Percentiles rank a stretch among this genome's conserved stretches.
These are phyloP conservation scores for Asterochloris sp. DNA, from an alignment of 139 green algal genomes.

Conservation along the genomic window DNA sequence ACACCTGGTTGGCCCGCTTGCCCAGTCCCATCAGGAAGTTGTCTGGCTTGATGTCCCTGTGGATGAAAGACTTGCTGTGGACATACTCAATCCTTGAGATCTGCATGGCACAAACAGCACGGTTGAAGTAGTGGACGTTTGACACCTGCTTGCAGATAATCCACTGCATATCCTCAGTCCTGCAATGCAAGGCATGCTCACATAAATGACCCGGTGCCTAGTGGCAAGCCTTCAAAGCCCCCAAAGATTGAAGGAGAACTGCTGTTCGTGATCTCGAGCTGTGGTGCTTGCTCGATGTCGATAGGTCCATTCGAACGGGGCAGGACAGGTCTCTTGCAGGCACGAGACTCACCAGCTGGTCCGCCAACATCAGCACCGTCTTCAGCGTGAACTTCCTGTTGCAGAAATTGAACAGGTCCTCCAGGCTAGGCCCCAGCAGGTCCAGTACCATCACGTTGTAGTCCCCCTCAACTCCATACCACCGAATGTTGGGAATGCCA, in stretches of 20 bases:
- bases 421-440: constrained; percentile 91
- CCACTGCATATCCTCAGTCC: too few relatives aligned
- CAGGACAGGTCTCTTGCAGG: too few relatives aligned
- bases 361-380: constrained; percentile 98
- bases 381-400: constrained; percentile 97
- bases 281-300: not conserved
- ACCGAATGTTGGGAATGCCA: constrained; percentile 97
- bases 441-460: constrained; percentile 99
- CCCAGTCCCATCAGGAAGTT: constrained; percentile 99
- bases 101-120: constrained; percentile 40
- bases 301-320: too few relatives aligned
- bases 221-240: too few relatives aligned
- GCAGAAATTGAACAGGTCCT: constrained; percentile 99
- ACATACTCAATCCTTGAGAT: constrained; percentile 96
- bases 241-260: too few relatives aligned
- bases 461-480: constrained; percentile 98
- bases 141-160: too few relatives aligned
- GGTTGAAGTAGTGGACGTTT: not conserved
- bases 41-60: constrained; percentile 98
- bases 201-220: too few relatives aligned
- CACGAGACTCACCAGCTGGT: constrained; percentile 85
- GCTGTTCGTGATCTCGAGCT: not conserved
- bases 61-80: constrained; percentile 97
- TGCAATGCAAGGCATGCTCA: too few relatives aligned
- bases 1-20: constrained; percentile 90